These are phyloP conservation scores for Ceratocystis destructans DNA, from an alignment of 2,329 filamentous ascomycete genomes.

Conservation along the genomic window DNA sequence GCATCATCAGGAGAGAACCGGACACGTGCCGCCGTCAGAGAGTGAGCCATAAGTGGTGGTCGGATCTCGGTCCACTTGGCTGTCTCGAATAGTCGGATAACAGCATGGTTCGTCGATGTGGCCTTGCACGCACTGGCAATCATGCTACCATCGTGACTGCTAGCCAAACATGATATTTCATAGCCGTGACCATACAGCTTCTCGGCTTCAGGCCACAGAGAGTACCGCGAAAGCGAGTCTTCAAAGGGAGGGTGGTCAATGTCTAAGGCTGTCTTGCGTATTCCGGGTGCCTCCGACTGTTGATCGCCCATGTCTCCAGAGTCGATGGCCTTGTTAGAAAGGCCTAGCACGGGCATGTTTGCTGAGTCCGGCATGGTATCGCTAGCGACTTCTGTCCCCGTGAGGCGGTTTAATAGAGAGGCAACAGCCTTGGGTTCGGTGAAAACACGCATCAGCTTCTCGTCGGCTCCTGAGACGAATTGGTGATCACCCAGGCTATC, in stretches of 20 bases:
- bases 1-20: slow-evolving; percentile 63
- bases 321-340: slow-evolving; percentile 88
- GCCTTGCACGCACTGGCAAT: slow-evolving; percentile 89
- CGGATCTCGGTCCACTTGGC: slow-evolving; percentile 74
- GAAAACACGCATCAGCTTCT: slow-evolving; percentile 96
- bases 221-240: slow-evolving; percentile 76
- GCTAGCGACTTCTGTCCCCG: slow-evolving; percentile 32
- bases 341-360: slow-evolving; percentile 83
- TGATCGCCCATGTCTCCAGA: slow-evolving; percentile 36
- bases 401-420: slow-evolving; percentile 53
- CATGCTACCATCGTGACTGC: slow-evolving; percentile 57
- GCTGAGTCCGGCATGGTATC: slow-evolving; percentile 65
- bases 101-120: slow-evolving; percentile 83
- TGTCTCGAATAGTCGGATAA: slow-evolving; percentile 84
- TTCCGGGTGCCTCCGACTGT: background rate
- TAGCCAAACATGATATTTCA: slow-evolving; percentile 79
- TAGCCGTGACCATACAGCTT: slow-evolving; percentile 98
- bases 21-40: slow-evolving; percentile 70
- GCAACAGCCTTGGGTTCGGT: slow-evolving; percentile 76
- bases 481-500: slow-evolving; percentile 56
- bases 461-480: slow-evolving; percentile 90
- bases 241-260: slow-evolving; percentile 69
- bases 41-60: slow-evolving; percentile 71
- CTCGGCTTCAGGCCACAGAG: slow-evolving; percentile 89
- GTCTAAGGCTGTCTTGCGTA: slow-evolving; percentile 48